These are phyloP conservation scores for Metschnikowia gruessii DNA, from an alignment of 805 yeast genomes.

Conservation along the genomic window DNA sequence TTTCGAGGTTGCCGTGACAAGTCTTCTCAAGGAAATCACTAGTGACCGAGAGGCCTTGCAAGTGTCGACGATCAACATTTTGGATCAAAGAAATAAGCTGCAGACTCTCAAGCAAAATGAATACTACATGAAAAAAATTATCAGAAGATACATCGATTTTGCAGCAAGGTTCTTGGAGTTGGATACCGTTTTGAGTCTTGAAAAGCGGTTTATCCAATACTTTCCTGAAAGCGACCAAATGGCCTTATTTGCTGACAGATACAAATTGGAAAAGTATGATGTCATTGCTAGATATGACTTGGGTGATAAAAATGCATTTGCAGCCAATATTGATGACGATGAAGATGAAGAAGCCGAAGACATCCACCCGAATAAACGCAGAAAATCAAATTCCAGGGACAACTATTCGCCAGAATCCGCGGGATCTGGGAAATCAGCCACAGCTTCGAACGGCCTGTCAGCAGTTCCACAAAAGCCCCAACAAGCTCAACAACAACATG, in stretches of 20 bases:
- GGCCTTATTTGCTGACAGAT: slow-evolving; percentile 37
- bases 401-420: slow-evolving; percentile 13
- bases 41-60: slow-evolving; percentile 19
- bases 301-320: slow-evolving; percentile 20
- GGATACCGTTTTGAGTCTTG: slow-evolving; percentile 62
- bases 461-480: slow-evolving; percentile 7
- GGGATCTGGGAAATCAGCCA: not conserved
- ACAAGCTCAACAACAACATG: slow-evolving; percentile 16
- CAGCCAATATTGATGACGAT: slow-evolving; percentile 9
- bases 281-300: slow-evolving; percentile 39
- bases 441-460: slow-evolving; percentile 1
- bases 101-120: slow-evolving; percentile 24
- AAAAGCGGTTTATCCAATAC: slow-evolving; percentile 58
- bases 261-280: slow-evolving; percentile 36
- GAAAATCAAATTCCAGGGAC: slow-evolving; percentile 14
- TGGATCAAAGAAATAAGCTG: slow-evolving; percentile 15
- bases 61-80: slow-evolving; percentile 16
- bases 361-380: slow-evolving; percentile 14
- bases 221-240: slow-evolving; percentile 60
- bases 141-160: slow-evolving; percentile 54
- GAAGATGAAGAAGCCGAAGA: slow-evolving; percentile 16
- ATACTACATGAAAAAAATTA: slow-evolving; percentile 28
- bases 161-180: slow-evolving; percentile 72
- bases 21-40: slow-evolving; percentile 38
- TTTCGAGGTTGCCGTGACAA: slow-evolving; percentile 72